Evolutionary conservation across 345 rosid species (phyloP).

Genomic region (Brassica carinata): DNA sequence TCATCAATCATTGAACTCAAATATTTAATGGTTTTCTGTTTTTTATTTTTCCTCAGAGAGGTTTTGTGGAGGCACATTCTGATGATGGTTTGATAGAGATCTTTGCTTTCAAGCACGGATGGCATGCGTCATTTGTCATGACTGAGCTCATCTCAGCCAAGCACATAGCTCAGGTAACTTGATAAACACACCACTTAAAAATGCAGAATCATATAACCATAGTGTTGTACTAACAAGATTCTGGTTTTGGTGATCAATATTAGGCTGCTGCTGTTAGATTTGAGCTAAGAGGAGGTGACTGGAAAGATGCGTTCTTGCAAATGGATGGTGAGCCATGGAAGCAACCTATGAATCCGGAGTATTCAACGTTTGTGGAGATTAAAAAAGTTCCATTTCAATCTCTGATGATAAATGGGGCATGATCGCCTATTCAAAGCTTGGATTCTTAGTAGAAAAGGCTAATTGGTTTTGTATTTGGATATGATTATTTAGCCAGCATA

Average conservation of each 20-base stretch:
- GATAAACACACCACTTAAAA: background rate
- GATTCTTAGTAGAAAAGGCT: slow-evolving; percentile 32
- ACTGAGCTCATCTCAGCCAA: slow-evolving; percentile 95
- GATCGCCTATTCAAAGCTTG: slow-evolving; percentile 18
- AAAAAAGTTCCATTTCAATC: slow-evolving; percentile 76
- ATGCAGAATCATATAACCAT: background rate
- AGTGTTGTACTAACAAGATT: slow-evolving; percentile 1
- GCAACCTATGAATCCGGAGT: slow-evolving; percentile 72
- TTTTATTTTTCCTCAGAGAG: slow-evolving; percentile 50
- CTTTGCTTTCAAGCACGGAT: slow-evolving; percentile 93
- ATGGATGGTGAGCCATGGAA: slow-evolving; percentile 99
- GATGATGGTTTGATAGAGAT: slow-evolving; percentile 95
- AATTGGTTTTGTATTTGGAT: slow-evolving; percentile 31
- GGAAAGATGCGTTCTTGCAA: slow-evolving; percentile 88
- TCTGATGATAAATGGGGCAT: slow-evolving; percentile 62
- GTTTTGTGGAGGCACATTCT: slow-evolving; percentile 91
- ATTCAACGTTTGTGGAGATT: slow-evolving; percentile 78
- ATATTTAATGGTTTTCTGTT: background rate
- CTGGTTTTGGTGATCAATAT: background rate
- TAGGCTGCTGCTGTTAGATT: slow-evolving; percentile 91
- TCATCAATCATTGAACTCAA: background rate
- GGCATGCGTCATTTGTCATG: slow-evolving; percentile 99
- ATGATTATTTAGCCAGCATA: slow-evolving; percentile 28
- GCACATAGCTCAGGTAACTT: slow-evolving; percentile 90
- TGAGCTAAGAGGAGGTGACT: slow-evolving; percentile 91